Conservation (phyloP, 805 yeast genomes). For the Saccharomycopsis synnaedendra region DNA sequence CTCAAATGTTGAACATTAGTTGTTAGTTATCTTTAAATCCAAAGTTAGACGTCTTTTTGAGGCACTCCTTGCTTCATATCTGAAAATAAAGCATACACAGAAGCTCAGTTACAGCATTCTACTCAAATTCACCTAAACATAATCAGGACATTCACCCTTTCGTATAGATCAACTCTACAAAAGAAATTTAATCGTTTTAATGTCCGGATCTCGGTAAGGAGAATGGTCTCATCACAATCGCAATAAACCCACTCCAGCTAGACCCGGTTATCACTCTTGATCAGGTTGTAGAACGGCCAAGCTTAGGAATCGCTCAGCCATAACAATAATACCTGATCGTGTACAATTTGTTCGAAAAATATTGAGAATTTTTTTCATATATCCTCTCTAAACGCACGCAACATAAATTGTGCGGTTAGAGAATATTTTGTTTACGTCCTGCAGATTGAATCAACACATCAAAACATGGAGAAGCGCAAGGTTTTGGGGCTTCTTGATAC, state of each 20-base stretch:
- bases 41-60: too few species aligned
- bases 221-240: conserved; percentile 13
- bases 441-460: not conserved
- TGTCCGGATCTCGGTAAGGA: conserved; percentile 17
- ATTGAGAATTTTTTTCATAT: too few species aligned
- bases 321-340: conserved; percentile 16
- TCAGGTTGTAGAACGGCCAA: conserved; percentile 16
- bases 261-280: conserved; percentile 11
- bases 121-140: too few species aligned
- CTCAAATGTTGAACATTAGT: too few species aligned
- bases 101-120: too few species aligned
- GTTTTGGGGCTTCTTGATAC: too few species aligned
- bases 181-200: not conserved
- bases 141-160: too few species aligned
- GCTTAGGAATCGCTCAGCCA: conserved; percentile 15
- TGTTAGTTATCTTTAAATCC: too few species aligned
- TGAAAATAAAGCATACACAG: too few species aligned
- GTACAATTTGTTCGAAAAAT: conserved; percentile 6
- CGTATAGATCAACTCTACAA: too few species aligned
- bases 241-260: conserved; percentile 17
- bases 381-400: not conserved
- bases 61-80: too few species aligned
- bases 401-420: too few species aligned
- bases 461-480: not conserved
- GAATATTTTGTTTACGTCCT: not conserved